phyloP scores from a whole-genome alignment of 345 rosid genomes.

The Pugionium cornutum region DNA sequence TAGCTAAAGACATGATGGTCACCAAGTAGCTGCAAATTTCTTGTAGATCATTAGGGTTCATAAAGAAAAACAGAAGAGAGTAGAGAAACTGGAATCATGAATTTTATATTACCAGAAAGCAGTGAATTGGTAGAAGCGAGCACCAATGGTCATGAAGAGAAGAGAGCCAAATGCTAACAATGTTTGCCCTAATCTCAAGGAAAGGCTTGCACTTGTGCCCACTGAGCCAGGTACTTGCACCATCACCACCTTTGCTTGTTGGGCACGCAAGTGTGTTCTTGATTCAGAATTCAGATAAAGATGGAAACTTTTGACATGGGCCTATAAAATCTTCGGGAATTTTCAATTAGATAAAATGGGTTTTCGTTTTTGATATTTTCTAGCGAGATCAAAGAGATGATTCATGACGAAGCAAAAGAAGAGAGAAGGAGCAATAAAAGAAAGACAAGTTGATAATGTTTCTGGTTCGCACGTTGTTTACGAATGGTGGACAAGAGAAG shows the following conservation, averaged over 20 bases:
- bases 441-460: constrained; percentile 32
- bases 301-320: constrained; percentile 23
- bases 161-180: constrained; percentile 79
- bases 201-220: constrained; percentile 74
- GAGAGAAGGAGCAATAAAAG: neutral
- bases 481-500: constrained; percentile 40
- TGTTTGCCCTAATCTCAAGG: constrained; percentile 79
- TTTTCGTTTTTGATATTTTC: neutral
- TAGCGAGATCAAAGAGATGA: neutral
- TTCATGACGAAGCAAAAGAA: constrained; percentile 1
- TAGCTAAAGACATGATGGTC: constrained; percentile 77
- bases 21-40: constrained; percentile 68
- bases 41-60: constrained; percentile 1
- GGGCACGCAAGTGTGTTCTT: neutral
- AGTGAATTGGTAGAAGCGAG: constrained; percentile 81
- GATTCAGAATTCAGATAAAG: constrained; percentile 16
- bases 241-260: constrained; percentile 43
- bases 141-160: constrained; percentile 82
- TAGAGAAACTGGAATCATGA: neutral
- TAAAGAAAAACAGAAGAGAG: neutral
- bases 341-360: constrained; percentile 5
- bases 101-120: constrained; percentile 66
- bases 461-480: constrained; percentile 41
- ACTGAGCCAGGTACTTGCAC: constrained; percentile 70
- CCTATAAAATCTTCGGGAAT: neutral